phyloP scores from a whole-genome alignment of 441 rosid species.

The Geranium incanum region DNA sequence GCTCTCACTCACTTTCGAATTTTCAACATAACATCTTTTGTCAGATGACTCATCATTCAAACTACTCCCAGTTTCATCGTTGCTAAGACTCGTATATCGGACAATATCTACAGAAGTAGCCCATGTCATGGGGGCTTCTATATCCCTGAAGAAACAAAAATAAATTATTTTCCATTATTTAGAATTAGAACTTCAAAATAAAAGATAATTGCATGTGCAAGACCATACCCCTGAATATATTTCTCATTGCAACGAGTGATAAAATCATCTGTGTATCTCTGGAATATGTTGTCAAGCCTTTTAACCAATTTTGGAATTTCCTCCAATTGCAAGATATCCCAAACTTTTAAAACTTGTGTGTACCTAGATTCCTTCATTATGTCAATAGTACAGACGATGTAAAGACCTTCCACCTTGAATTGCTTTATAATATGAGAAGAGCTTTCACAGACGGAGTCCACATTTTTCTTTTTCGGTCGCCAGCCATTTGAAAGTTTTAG shows the following conservation, averaged over 20 bases:
- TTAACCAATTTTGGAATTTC: constrained; percentile 24
- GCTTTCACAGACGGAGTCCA: constrained; percentile 22
- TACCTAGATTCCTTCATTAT: constrained; percentile 24
- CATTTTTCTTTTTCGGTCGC: constrained; percentile 34
- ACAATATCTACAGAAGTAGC: constrained; percentile 21
- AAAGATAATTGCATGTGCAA: background rate
- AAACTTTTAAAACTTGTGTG: constrained; percentile 38
- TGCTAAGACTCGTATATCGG: constrained; percentile 19
- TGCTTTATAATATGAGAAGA: constrained; percentile 29
- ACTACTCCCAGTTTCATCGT: constrained; percentile 13
- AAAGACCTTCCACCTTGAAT: constrained; percentile 27
- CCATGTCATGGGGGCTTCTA: constrained; percentile 45
- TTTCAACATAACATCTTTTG: constrained; percentile 25
- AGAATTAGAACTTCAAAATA: background rate
- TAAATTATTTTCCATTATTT: background rate
- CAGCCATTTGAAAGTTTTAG: constrained; percentile 40
- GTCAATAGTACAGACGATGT: constrained; percentile 34
- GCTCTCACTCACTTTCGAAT: constrained; percentile 38
- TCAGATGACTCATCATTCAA: constrained; percentile 8
- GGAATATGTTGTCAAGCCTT: constrained; percentile 32
- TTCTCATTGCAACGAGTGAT: constrained; percentile 34
- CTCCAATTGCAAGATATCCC: constrained; percentile 37
- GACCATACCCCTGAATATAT: constrained; percentile 40
- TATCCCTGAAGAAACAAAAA: constrained; percentile 22
- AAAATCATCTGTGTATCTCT: constrained; percentile 29